Evolutionary conservation across 2,329 filamentous ascomycete genomes (phyloP).

Genomic region (Phoma sp.): DNA sequence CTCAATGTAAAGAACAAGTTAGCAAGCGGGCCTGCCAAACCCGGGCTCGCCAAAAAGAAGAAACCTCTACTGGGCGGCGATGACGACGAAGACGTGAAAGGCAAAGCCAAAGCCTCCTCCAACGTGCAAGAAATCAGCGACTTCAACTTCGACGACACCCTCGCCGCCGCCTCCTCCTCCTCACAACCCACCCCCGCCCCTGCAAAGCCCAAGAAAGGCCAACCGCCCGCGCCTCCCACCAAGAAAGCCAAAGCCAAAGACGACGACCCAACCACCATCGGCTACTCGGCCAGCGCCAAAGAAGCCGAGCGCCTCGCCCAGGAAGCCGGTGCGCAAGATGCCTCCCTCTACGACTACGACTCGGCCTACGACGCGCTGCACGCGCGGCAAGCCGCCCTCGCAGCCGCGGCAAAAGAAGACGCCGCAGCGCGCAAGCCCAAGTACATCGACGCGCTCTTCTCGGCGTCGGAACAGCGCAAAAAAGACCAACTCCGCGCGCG

Average conservation of each 20-base stretch:
- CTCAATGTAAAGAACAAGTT: constrained; percentile 66
- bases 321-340: constrained; percentile 70
- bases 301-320: constrained; percentile 68
- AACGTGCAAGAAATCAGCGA: constrained; percentile 62
- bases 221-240: constrained; percentile 39
- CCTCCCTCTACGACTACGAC: constrained; percentile 86
- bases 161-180: constrained; percentile 32
- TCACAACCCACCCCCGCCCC: constrained; percentile 32
- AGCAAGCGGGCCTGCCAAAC: constrained; percentile 24
- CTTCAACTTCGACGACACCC: constrained; percentile 63
- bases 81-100: constrained; percentile 59
- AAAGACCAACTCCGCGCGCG: constrained; percentile 78
- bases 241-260: constrained; percentile 47
- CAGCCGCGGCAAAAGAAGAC: constrained; percentile 59
- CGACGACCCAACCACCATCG: constrained; percentile 49
- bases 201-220: constrained; percentile 47
- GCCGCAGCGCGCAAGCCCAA: constrained; percentile 70
- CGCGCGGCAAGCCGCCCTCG: constrained; percentile 60
- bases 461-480: constrained; percentile 76
- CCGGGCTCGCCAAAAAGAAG: constrained; percentile 33
- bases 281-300: constrained; percentile 70
- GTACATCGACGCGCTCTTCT: constrained; percentile 77
- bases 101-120: constrained; percentile 42
- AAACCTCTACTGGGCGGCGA: constrained; percentile 43
- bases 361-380: constrained; percentile 79